Evolutionary conservation across 305 asterid genomes (phyloP).

Genomic region (Rubia peregrina): DNA sequence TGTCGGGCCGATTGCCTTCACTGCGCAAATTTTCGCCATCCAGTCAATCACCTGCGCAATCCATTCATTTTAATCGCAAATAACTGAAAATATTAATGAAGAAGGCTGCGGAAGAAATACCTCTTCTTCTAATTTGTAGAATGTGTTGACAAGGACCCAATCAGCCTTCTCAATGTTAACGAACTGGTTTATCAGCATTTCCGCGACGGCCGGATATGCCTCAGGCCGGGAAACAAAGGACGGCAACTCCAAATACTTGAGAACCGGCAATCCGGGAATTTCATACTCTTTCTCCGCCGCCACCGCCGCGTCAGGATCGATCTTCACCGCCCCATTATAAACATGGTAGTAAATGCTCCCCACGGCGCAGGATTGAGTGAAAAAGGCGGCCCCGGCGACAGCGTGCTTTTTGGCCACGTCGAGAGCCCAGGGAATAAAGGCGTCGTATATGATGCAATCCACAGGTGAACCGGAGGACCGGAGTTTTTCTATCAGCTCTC

Average conservation of each 20-base stretch:
- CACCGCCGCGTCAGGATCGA: background rate
- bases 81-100: background rate
- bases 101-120: slow-evolving; percentile 9
- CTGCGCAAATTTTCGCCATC: slow-evolving; percentile 10
- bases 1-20: slow-evolving; percentile 21
- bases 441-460: slow-evolving; percentile 42
- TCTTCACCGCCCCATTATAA: slow-evolving; percentile 16
- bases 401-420: slow-evolving; percentile 30
- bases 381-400: slow-evolving; percentile 30
- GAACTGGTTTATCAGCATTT: slow-evolving; percentile 14
- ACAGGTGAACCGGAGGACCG: slow-evolving; percentile 22
- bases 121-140: slow-evolving; percentile 38
- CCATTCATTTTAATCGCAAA: background rate
- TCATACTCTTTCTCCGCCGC: background rate
- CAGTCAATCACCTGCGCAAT: slow-evolving; percentile 6
- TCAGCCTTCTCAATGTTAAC: slow-evolving; percentile 27
- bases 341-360: slow-evolving; percentile 26
- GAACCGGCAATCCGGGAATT: slow-evolving; percentile 37
- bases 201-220: background rate
- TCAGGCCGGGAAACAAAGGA: slow-evolving; percentile 19
- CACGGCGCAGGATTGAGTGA: slow-evolving; percentile 48
- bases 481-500: slow-evolving; percentile 20
- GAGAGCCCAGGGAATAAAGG: slow-evolving; percentile 33
- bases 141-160: slow-evolving; percentile 38
- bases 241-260: slow-evolving; percentile 18